Base-by-base conservation (phyloP, 1,284 basidiomycete species). In the Moesziomyces parantarcticus region DNA sequence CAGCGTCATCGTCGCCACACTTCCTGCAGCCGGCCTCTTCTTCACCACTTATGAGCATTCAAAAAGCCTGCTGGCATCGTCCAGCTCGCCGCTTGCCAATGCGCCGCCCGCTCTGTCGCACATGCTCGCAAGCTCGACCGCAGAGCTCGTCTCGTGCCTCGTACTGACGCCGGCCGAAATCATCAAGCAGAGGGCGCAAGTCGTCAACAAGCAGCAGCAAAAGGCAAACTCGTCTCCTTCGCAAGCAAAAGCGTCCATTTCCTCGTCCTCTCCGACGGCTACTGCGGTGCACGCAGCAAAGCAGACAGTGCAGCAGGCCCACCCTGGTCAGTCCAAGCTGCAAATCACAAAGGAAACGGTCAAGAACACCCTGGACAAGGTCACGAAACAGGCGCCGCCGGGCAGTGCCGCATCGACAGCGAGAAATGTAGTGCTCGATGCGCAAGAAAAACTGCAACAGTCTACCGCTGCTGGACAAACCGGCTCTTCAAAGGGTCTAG, bases 1-100 rank as follows among this genome's bases (percentile, higher is more conserved):
- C n/a, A 97, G 94, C 84, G 95, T 98, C 5, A 91, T 94, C 1
- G 90, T 97, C 11, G 97, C 97, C 14, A 95, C 94, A 79, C 94
- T 96, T 11, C 96, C 97, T 0, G 96, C 96, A 40, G 79, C 79
- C 0, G 79, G 73, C 1, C 43, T 78, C 13, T 80, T 80, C 62
- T 80, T 80, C 42, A 78, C 77, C 0, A 75, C 76, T 0, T 80
- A 80, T 45, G 79, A 80, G 25, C 39, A 71, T 22, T 44, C 53
- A 40, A 80, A 80, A 53, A 51, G 48, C n/a, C n/a, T 51, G 13
- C 39, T 80, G 13, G 63, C 75, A 1, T 68, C 71, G 11, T 58
- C 59, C 2, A 46, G 41, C 22, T 69, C 71, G 5, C 75, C 78
- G 3, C 39, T 77, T 1, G 56, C 56, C 20, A 66, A 64, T 50